phyloP scores from a whole-genome alignment of 164 flowering plant genomes.

The Kingdonia uniflora region DNA sequence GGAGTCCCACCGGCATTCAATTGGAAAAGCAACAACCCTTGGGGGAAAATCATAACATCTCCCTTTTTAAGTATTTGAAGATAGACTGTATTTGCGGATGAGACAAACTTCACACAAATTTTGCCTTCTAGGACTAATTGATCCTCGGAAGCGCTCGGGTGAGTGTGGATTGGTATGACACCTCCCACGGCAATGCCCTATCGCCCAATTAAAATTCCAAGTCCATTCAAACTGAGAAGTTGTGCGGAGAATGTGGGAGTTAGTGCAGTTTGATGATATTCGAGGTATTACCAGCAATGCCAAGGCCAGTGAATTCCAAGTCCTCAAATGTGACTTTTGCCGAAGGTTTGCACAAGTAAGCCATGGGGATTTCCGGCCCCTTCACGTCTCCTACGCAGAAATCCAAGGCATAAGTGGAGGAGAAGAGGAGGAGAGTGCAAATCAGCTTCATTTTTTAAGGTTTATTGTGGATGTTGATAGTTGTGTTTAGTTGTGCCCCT shows the following conservation, averaged over 20 bases:
- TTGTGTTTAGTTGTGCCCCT: not conserved
- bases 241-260: slow-evolving; percentile 54
- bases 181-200: slow-evolving; percentile 55
- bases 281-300: slow-evolving; percentile 51
- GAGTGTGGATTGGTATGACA: slow-evolving; percentile 72
- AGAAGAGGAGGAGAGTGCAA: slow-evolving; percentile 15
- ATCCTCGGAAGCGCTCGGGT: slow-evolving; percentile 38
- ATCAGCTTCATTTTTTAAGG: slow-evolving; percentile 12
- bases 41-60: slow-evolving; percentile 54
- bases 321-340: slow-evolving; percentile 42
- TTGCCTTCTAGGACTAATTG: slow-evolving; percentile 33
- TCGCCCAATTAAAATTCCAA: slow-evolving; percentile 62
- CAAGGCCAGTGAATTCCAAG: slow-evolving; percentile 53
- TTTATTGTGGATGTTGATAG: not conserved
- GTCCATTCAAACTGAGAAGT: slow-evolving; percentile 69
- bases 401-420: slow-evolving; percentile 37
- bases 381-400: slow-evolving; percentile 68
- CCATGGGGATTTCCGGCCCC: slow-evolving; percentile 40
- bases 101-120: slow-evolving; percentile 41
- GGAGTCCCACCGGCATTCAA: slow-evolving; percentile 27
- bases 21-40: slow-evolving; percentile 55
- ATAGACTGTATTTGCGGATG: slow-evolving; percentile 29
- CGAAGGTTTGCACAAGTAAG: slow-evolving; percentile 60
- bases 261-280: slow-evolving; percentile 61
- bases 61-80: slow-evolving; percentile 35